phyloP scores from a whole-genome alignment of 257 asterid genomes.

The Fraxinus quadrangulata region DNA sequence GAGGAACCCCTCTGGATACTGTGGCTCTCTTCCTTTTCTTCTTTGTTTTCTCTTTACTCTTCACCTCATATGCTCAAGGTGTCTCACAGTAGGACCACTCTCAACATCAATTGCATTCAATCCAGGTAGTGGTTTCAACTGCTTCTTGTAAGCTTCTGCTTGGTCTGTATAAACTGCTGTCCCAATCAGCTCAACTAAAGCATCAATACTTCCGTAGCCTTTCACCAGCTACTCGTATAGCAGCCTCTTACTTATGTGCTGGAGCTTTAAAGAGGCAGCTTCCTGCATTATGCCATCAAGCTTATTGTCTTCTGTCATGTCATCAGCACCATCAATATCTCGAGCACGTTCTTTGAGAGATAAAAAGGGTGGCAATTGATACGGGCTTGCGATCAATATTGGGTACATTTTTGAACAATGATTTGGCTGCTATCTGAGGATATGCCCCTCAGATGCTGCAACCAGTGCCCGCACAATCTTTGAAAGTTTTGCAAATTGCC shows the following conservation, averaged over 20 bases:
- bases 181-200: conserved; percentile 69
- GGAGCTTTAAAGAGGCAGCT: conserved; percentile 86
- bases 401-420: too few species aligned
- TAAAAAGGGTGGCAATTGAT: too few species aligned
- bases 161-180: conserved; percentile 54
- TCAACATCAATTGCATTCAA: conserved; percentile 67
- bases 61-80: conserved; percentile 58
- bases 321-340: conserved; percentile 74
- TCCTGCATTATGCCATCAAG: conserved; percentile 70
- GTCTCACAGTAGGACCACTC: conserved; percentile 30
- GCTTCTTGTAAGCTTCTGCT: too few species aligned
- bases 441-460: too few species aligned
- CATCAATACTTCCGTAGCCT: conserved; percentile 64
- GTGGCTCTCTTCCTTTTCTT: conserved; percentile 83
- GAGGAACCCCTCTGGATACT: conserved; percentile 78
- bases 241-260: conserved; percentile 70
- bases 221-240: conserved; percentile 71
- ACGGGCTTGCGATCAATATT: too few species aligned
- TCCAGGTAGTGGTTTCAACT: conserved; percentile 49
- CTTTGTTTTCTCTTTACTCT: conserved; percentile 79
- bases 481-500: too few species aligned
- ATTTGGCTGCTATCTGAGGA: too few species aligned
- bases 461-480: too few species aligned
- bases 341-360: conserved; percentile 43
- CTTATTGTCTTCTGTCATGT: conserved; percentile 64